Percentiles rank a stretch among this genome's conserved stretches.
Evolutionary conservation across 371 early-diverging fungal genomes (phyloP).

Genomic region (Mucor indicus): DNA sequence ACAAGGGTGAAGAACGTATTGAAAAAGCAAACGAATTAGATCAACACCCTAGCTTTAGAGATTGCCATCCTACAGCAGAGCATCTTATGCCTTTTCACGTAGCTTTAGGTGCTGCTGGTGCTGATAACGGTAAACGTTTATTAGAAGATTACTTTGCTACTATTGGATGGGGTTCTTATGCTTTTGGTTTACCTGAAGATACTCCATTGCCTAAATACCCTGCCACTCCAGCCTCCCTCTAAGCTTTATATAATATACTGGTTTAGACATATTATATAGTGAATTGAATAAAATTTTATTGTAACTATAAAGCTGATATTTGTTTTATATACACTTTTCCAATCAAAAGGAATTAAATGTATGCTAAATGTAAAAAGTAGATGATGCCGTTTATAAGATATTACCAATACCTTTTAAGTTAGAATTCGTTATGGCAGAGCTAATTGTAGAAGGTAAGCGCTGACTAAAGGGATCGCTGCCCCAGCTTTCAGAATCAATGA

Average conservation of each 20-base stretch:
- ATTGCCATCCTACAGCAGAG: constrained; percentile 40
- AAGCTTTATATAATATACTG: too few relatives aligned
- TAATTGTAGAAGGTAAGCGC: not conserved
- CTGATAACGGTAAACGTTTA: constrained; percentile 21
- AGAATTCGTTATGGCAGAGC: too few relatives aligned
- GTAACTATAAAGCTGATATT: too few relatives aligned
- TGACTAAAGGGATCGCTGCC: constrained; percentile 33
- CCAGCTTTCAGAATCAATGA: constrained; percentile 13
- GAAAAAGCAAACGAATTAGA: constrained; percentile 14
- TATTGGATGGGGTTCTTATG: constrained; percentile 25
- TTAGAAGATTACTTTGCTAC: constrained; percentile 23
- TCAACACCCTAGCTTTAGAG: constrained; percentile 23
- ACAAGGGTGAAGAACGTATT: constrained; percentile 21
- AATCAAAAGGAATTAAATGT: too few relatives aligned
- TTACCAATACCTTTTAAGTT: too few relatives aligned
- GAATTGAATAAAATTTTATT: too few relatives aligned
- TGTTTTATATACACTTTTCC: too few relatives aligned
- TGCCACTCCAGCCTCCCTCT: too few relatives aligned
- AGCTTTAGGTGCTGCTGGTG: constrained; percentile 32
- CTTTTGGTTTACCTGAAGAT: constrained; percentile 24
- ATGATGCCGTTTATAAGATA: not conserved
- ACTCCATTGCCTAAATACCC: constrained; percentile 10
- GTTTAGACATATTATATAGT: too few relatives aligned
- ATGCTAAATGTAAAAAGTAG: too few relatives aligned
- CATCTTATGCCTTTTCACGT: constrained; percentile 36